Evolutionary conservation across 139 green algal genomes (phyloP).

Genomic region (Desmodesmus armatus): DNA sequence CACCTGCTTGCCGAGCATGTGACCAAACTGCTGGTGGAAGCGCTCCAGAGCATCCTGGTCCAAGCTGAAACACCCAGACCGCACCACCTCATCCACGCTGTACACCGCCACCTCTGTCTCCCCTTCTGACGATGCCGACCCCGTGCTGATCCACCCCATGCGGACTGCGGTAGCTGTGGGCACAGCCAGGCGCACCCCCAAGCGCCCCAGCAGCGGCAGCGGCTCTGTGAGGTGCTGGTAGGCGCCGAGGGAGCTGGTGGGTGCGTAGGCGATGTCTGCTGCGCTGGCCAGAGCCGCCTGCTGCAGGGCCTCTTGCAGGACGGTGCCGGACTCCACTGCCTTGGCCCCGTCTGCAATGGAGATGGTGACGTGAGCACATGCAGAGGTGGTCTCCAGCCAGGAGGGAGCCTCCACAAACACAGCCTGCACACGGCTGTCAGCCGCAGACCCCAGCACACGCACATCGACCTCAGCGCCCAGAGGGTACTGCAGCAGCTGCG

Average conservation of each 20-base stretch:
- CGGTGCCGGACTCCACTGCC: constrained; percentile 2
- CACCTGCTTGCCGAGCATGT: constrained; percentile 5
- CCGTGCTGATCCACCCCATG: background rate
- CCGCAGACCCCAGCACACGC: background rate
- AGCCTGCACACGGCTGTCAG: constrained; percentile 24
- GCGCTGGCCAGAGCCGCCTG: background rate
- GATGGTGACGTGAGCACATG: constrained; percentile 28
- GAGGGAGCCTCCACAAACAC: constrained; percentile 5
- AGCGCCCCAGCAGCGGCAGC: constrained; percentile 16
- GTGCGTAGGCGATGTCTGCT: background rate
- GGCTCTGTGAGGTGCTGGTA: constrained; percentile 31
- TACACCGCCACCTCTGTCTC: background rate
- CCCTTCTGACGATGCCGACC: background rate
- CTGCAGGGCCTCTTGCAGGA: constrained; percentile 8
- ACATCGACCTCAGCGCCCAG: constrained; percentile 28
- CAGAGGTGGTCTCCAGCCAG: constrained; percentile 28
- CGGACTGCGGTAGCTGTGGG: background rate
- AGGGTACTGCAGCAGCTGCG: constrained; percentile 29
- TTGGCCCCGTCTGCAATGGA: constrained; percentile 4
- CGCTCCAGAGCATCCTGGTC: background rate
- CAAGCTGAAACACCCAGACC: background rate
- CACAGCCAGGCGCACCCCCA: constrained; percentile 21
- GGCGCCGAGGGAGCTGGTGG: too few species aligned
- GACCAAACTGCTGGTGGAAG: background rate
- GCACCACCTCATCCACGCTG: constrained; percentile 9